Base-by-base conservation (phyloP, 768 basidiomycete species). In the Phlebiopsis flavidoalba region DNA sequence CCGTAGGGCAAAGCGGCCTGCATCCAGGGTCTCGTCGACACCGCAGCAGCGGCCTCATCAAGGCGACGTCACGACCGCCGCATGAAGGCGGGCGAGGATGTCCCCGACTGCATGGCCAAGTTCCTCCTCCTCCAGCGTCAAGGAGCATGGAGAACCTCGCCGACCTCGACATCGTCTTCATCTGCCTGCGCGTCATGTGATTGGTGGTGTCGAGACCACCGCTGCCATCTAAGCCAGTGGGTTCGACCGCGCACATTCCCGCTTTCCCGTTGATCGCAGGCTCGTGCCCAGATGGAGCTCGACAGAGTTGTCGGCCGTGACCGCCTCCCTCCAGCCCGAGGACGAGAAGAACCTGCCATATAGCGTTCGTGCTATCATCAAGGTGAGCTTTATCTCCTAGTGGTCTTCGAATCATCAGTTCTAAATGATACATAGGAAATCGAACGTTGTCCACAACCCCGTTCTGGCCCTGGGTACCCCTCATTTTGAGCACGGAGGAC, bases 201-300 rank as follows among this genome's bases (percentile, higher is more conserved):
- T 79, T 11, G 79, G 75, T 4, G 79, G 79, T 12, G 75, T 80
- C n/a, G 74, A 80, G 59, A 74, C 79, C 71, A 76, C 72, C 7
- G 65, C 73, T 5, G 68, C 71, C 0, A 68, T 73, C 46, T n/a
- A 71, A 75, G 47, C n/a, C 67, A 70, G 52, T 76, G 75, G n/a
- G 74, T 71, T 69, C 60, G 57, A n/a, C 63, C 1, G 69, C 67
- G 14, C 62, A 65, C 26, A 65, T 66, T 21, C 57, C 62, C 5
- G 60, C 53, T 11, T 61, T 63, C 53, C 69, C 69, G n/a, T 66
- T 68, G 5, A 51, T 67, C n/a, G 3, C 71, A 70, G 52, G 62
- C 58, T 2, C 59, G 61, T 3, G 72, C 71, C 0, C 71, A 72
- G 26, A 66, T 62, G 1, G 72, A 73, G 50, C 60, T 73, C 14